A percentile compares a stretch with the other conserved stretches of the same genome.
Conservation (phyloP, 192 early-diverging fungal genomes). For the Rhizophagus sp. region DNA sequence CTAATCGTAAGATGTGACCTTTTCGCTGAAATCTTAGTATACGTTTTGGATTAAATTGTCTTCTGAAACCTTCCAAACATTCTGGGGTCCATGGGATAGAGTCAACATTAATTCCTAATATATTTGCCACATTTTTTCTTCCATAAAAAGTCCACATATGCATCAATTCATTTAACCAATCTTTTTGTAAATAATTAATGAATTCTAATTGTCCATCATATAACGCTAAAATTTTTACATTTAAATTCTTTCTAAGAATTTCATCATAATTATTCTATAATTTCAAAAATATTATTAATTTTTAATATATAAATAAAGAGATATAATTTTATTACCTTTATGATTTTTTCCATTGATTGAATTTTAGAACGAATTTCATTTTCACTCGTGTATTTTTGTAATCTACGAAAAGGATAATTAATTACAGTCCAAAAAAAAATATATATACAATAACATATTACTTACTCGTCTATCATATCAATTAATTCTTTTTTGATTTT, state of each 20-base stretch:
- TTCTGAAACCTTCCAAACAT: neutral
- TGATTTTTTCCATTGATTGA: neutral
- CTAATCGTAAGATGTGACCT: neutral
- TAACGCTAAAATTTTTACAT: neutral
- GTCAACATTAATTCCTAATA: neutral
- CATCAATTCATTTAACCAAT: conserved; percentile 1
- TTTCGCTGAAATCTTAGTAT: conserved; percentile 15
- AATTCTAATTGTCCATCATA: conserved; percentile 11
- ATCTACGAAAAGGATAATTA: neutral
- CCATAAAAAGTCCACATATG: conserved; percentile 3
- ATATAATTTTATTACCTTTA: neutral
- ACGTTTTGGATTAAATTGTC: neutral
- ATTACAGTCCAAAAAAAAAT: neutral
- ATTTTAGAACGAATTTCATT: neutral
- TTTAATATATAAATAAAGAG: neutral
- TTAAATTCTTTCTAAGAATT: neutral
- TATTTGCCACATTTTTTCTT: neutral
- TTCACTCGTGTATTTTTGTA: neutral
- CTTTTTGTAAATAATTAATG: neutral
- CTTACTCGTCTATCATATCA: neutral
- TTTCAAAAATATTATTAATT: neutral
- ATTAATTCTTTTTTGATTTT: neutral
- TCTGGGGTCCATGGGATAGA: neutral
- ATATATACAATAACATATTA: neutral
- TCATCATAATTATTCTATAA: neutral